Conservation (phyloP, 2,329 filamentous ascomycete genomes). For the Beauveria brongniartii region DNA sequence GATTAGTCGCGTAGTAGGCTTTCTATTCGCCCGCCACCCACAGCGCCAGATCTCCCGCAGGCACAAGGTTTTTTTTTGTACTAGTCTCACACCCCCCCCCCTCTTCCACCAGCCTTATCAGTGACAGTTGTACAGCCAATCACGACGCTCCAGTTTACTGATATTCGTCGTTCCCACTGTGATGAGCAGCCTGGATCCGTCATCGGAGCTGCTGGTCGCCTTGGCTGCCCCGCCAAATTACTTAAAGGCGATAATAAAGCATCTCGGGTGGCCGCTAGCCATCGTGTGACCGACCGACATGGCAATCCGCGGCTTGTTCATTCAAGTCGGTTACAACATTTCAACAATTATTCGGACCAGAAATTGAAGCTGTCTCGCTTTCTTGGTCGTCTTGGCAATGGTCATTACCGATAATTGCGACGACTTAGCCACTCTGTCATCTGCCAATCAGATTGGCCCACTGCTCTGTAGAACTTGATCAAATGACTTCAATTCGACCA, state of each 20-base stretch:
- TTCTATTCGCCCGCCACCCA: background rate
- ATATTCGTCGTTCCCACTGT: background rate
- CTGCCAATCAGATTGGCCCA: background rate
- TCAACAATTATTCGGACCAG: background rate
- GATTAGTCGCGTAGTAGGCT: background rate
- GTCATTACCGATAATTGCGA: background rate
- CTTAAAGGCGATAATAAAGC: constrained; percentile 1
- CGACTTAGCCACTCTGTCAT: too few species aligned
- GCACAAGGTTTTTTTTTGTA: background rate
- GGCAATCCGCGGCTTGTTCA: background rate
- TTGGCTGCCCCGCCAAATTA: background rate
- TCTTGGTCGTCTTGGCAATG: background rate
- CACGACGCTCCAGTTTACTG: background rate
- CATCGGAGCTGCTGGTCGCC: constrained; percentile 7
- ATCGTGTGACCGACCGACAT: background rate
- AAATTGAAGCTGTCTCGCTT: background rate
- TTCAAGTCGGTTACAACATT: background rate
- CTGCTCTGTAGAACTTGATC: background rate
- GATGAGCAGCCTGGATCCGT: constrained; percentile 3
- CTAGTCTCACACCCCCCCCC: constrained; percentile 3
- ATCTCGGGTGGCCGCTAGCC: background rate
- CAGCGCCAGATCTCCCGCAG: background rate
- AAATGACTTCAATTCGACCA: background rate
- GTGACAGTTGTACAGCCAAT: constrained; percentile 10
- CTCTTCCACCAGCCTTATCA: constrained; percentile 11